Evolutionary conservation across 257 asterid species (phyloP), one percentile per base, ranked within the genome.

Genomic region (Paraleonurus japonicus): DNA sequence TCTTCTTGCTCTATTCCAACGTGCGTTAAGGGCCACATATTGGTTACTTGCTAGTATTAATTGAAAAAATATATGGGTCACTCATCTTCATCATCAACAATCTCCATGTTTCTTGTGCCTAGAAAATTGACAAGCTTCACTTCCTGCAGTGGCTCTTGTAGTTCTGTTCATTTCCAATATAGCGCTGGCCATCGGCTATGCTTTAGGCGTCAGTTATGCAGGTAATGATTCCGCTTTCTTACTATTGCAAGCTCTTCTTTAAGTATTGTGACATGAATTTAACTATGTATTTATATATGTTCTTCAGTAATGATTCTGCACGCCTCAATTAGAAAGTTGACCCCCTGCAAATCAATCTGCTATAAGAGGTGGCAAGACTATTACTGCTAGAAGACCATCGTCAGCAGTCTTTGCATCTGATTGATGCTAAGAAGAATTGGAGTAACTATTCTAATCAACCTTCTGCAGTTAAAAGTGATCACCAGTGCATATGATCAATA

Each of bases 281-380:
- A 41, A 65, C 28, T 35, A 30, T 35, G 54, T 17, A 60, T 5
- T n/a, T 24, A 17, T 61, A 30, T 69, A 24, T 70, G 68, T 1
- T 20, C 27, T 83, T 81, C 96, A 94, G 99, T 80, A 60, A 75
- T 82, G 89, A 80, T 94, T 78, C 79, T 89, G 73, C 99, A 94
- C 48, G 96, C 98, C 35, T 86, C 97, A 0, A 80, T 91, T 63
- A 80, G 99, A 85, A 94, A 88, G 79, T 85, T 94, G 81, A 89
- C 95, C 64, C 83, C 96, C 87, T 30, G 64, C 88, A 15, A 89
- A 84, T 48, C 96, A 80, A 71, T 71, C 83, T 65, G 67, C 79
- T 66, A 76, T 27, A 54, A 78, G 76, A 78, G 83, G 84, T 58
- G 86, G 89, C 22, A 75, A 75, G 78, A 80, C 74, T 12, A 17